These are phyloP conservation scores for Xylaria hypoxylon DNA, from an alignment of 2,329 filamentous ascomycete species.

Conservation along the genomic window DNA sequence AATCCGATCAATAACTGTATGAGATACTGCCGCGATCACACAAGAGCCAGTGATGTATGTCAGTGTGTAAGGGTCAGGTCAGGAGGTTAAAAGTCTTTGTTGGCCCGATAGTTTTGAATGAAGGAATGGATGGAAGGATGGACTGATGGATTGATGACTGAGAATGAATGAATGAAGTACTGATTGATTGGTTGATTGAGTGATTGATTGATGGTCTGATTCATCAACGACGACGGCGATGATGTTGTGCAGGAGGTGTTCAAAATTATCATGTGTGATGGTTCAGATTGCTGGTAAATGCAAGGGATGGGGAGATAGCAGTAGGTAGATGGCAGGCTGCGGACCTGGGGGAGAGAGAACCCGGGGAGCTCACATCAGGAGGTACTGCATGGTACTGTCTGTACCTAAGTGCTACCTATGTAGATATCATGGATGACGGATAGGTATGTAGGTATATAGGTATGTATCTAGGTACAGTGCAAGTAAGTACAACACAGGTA, in stretches of 20 bases:
- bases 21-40: conserved; percentile 24
- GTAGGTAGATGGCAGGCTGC: not conserved
- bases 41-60: conserved; percentile 58
- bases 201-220: conserved; percentile 8
- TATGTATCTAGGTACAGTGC: no score
- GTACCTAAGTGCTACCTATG: not conserved
- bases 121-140: not conserved
- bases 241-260: conserved; percentile 34
- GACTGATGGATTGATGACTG: not conserved
- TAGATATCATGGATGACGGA: no score
- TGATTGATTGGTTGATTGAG: conserved; percentile 16
- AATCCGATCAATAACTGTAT: conserved; percentile 37
- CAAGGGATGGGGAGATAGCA: conserved; percentile 31
- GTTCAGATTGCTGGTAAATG: conserved; percentile 36
- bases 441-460: no score
- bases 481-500: no score
- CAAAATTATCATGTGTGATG: conserved; percentile 30
- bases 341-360: conserved; percentile 19
- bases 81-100: conserved; percentile 19
- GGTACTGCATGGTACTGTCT: not conserved
- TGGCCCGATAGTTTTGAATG: conserved; percentile 1
- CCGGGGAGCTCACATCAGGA: conserved; percentile 9
- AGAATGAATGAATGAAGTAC: conserved; percentile 16
- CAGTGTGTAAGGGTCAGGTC: conserved; percentile 15
- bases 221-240: conserved; percentile 29